Conservation (phyloP, 352 stramenopile genomes). For the Phytophthora fragariae region DNA sequence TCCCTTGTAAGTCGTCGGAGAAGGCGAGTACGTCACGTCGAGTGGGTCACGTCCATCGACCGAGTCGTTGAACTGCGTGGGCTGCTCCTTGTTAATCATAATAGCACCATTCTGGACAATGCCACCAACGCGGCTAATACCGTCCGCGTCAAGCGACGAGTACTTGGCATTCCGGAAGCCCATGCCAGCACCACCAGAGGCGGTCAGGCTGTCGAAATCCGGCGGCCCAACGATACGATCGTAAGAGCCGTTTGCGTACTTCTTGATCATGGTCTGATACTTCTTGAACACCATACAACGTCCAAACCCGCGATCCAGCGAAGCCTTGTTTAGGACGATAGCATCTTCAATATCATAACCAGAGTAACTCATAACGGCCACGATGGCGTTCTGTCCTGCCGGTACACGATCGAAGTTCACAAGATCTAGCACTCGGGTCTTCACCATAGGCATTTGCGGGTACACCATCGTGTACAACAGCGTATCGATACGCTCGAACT, state of each 20-base stretch:
- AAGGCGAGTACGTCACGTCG: slow-evolving; percentile 84
- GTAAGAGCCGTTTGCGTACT: slow-evolving; percentile 97
- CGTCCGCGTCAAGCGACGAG: slow-evolving; percentile 96
- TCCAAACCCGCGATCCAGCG: slow-evolving; percentile 97
- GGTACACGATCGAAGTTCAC: slow-evolving; percentile 99
- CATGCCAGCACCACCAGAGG: slow-evolving; percentile 52
- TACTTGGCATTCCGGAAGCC: slow-evolving; percentile 92
- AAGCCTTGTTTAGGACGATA: slow-evolving; percentile 99
- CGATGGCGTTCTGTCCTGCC: slow-evolving; percentile 98
- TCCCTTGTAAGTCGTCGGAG: slow-evolving; percentile 96
- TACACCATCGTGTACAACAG: slow-evolving; percentile 99
- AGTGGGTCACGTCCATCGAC: slow-evolving; percentile 79
- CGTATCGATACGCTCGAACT: slow-evolving; percentile 99
- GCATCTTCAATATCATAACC: slow-evolving; percentile 99
- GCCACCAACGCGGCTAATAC: slow-evolving; percentile 91
- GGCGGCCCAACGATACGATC: slow-evolving; percentile 95
- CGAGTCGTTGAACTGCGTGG: slow-evolving; percentile 93
- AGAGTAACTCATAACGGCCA: slow-evolving; percentile 99
- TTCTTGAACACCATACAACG: slow-evolving; percentile 99
- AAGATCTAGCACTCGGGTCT: slow-evolving; percentile 98
- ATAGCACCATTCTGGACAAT: slow-evolving; percentile 95
- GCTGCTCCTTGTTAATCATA: slow-evolving; percentile 99
- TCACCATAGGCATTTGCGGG: slow-evolving; percentile 99
- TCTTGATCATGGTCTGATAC: slow-evolving; percentile 97
- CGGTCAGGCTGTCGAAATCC: slow-evolving; percentile 86